These are phyloP conservation scores for Globomyces pollinis-pini DNA, from an alignment of 192 early-diverging fungal genomes.

Conservation along the genomic window DNA sequence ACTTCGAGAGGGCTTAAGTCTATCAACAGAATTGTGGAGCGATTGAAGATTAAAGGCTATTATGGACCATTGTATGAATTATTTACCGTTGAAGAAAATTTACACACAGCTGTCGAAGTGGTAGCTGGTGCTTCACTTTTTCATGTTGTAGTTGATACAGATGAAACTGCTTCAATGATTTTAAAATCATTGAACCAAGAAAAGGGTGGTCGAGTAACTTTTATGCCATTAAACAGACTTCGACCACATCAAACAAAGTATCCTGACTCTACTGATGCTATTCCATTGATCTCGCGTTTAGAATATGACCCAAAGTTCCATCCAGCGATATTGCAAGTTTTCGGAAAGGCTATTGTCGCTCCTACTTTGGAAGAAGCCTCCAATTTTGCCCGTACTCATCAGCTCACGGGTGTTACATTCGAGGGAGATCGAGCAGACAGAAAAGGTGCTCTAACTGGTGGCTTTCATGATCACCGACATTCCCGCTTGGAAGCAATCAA, in stretches of 20 bases:
- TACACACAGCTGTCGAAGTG: constrained; percentile 80
- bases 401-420: constrained; percentile 78
- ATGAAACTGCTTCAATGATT: constrained; percentile 75
- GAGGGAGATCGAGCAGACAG: constrained; percentile 88
- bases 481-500: constrained; percentile 71
- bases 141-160: constrained; percentile 92
- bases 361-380: constrained; percentile 72
- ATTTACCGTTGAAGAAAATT: constrained; percentile 78
- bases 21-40: constrained; percentile 59
- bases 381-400: constrained; percentile 66
- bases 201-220: constrained; percentile 78
- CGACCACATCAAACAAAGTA: constrained; percentile 47
- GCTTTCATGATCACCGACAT: constrained; percentile 65
- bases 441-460: constrained; percentile 88
- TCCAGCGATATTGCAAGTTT: constrained; percentile 82
- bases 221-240: constrained; percentile 91
- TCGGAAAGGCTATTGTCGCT: constrained; percentile 85
- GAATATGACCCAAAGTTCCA: constrained; percentile 60
- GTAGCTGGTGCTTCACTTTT: constrained; percentile 77
- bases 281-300: constrained; percentile 77
- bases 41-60: constrained; percentile 57
- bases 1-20: constrained; percentile 72
- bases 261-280: constrained; percentile 64
- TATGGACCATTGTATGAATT: constrained; percentile 90
- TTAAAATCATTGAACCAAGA: constrained; percentile 48